A percentile compares a stretch with the other conserved stretches of the same genome.
These are phyloP conservation scores for Phtheirospermum japonicum DNA, from an alignment of 257 asterid species.

Conservation along the genomic window DNA sequence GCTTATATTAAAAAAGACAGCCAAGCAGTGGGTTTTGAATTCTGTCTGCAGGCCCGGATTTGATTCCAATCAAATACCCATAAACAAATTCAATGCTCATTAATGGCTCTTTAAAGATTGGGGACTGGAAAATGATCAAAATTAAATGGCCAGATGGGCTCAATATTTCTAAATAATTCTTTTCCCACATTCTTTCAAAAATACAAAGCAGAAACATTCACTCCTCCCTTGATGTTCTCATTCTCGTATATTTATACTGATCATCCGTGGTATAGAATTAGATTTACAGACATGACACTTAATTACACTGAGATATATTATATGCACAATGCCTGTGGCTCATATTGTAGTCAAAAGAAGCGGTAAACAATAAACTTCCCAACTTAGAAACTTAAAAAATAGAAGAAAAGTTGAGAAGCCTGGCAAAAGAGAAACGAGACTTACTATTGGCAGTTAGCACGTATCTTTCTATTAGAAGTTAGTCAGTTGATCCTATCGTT, in stretches of 20 bases:
- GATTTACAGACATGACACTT: background rate
- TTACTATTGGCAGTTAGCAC: constrained; percentile 1
- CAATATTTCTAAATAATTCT: background rate
- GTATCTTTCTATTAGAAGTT: constrained; percentile 15
- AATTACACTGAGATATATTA: background rate
- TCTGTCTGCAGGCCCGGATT: background rate
- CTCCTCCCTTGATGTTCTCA: too few species aligned
- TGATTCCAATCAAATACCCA: background rate
- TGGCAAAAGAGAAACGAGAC: constrained; percentile 6
- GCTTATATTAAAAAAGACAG: background rate
- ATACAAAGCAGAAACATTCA: too few species aligned
- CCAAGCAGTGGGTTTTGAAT: background rate
- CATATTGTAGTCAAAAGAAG: background rate
- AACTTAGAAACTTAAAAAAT: background rate
- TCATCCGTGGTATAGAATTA: background rate
- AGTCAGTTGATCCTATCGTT: constrained; percentile 17
- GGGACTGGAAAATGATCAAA: constrained; percentile 2
- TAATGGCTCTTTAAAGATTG: constrained; percentile 12
- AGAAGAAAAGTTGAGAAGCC: constrained; percentile 17
- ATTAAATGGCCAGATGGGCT: constrained; percentile 17
- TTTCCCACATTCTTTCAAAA: too few species aligned
- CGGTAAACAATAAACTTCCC: too few species aligned
- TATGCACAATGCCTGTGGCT: background rate
- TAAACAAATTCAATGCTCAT: constrained; percentile 22
- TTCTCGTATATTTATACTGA: background rate